phyloP scores from a whole-genome alignment of 192 early-diverging fungal genomes.

The Chytriomyces confervae region DNA sequence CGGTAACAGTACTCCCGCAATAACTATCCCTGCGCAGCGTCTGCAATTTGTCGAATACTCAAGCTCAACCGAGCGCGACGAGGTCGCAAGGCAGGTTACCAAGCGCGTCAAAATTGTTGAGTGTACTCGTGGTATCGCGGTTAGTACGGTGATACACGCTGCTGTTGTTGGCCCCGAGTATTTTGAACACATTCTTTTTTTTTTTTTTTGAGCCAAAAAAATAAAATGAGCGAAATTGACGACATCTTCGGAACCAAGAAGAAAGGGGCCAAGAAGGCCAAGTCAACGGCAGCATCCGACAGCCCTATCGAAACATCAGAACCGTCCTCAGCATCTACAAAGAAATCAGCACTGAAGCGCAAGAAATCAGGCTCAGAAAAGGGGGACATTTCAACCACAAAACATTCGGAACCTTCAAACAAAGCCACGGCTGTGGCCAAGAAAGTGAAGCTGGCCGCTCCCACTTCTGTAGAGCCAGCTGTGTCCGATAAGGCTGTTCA shows the following conservation, averaged over 20 bases:
- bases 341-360: background rate
- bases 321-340: background rate
- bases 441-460: background rate
- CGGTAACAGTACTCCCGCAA: too few relatives aligned
- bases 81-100: too few relatives aligned
- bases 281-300: background rate
- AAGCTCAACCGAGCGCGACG: too few relatives aligned
- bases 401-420: background rate
- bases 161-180: too few relatives aligned
- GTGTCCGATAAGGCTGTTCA: background rate
- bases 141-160: too few relatives aligned
- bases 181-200: background rate
- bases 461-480: background rate
- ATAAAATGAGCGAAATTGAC: constrained; percentile 28
- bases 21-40: too few relatives aligned
- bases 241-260: constrained; percentile 29
- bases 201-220: background rate
- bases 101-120: too few relatives aligned
- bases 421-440: background rate
- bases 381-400: background rate
- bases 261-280: background rate
- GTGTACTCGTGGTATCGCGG: too few relatives aligned
- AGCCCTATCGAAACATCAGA: background rate
- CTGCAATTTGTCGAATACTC: too few relatives aligned
- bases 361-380: background rate